These are phyloP conservation scores for Globisporangium rhizosaccharum DNA, from an alignment of 352 stramenopile species.

Conservation along the genomic window DNA sequence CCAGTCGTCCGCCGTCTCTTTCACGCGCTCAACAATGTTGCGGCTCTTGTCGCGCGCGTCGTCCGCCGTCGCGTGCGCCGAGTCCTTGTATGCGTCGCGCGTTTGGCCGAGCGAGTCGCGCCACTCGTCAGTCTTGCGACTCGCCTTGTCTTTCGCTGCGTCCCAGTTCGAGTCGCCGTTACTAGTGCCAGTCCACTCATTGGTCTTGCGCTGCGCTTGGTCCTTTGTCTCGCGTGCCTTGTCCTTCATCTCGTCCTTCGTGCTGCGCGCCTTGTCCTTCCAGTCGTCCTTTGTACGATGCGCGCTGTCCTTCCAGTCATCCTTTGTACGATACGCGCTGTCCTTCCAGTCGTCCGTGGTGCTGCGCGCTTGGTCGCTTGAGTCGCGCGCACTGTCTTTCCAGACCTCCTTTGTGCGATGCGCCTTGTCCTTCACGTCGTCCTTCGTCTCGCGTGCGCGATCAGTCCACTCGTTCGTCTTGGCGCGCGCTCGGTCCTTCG, in stretches of 20 bases:
- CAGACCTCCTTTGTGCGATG: slow-evolving; percentile 1
- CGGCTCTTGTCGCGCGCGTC: slow-evolving; percentile 4
- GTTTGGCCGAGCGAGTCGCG: slow-evolving; percentile 7
- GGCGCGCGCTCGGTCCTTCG: slow-evolving; percentile 16
- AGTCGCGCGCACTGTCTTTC: no score
- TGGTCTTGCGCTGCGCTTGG: background rate
- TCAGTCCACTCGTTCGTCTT: no score
- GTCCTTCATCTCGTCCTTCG: slow-evolving; percentile 25
- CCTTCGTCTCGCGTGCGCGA: background rate
- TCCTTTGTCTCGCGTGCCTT: slow-evolving; percentile 27
- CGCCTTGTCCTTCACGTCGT: slow-evolving; percentile 3
- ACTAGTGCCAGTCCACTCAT: no score
- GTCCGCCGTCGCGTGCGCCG: slow-evolving; percentile 20
- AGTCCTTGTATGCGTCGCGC: slow-evolving; percentile 15
- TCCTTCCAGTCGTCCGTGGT: no score
- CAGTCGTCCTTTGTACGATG: no score
- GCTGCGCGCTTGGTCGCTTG: no score
- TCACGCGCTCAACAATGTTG: slow-evolving; percentile 13
- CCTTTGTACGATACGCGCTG: no score
- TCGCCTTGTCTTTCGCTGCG: slow-evolving; percentile 3
- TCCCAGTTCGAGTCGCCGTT: background rate
- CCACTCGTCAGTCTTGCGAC: slow-evolving; percentile 12
- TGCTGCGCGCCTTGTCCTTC: no score
- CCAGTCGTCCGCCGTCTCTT: slow-evolving; percentile 25
- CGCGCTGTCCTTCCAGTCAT: no score